Evolutionary conservation across 768 basidiomycete species (phyloP), one percentile per base, ranked within the genome.

Genomic region (Kwoniella pini): DNA sequence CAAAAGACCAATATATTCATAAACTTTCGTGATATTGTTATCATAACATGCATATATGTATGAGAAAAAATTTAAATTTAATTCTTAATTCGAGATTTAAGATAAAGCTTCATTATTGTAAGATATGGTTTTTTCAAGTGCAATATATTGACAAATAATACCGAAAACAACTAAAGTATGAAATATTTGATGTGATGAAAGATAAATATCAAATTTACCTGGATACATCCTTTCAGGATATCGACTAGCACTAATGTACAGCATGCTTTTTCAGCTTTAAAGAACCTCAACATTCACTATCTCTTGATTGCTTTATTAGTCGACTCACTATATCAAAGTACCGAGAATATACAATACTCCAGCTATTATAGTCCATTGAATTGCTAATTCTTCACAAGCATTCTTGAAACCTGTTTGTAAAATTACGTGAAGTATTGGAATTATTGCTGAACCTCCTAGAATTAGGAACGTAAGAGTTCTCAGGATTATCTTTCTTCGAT

Each of bases 111-210:
- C 31, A 12, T 6, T 31, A 12, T 51, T 31, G 7, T 21, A 31
- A 27, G 28, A 70, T 31, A 70, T 71, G 73, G 76, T 78, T 3
- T 68, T 71, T 24, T 65, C 49, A 42, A 78, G 46, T 1, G 74
- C 77, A 5, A 63, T 55, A 56, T 76, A 77, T 51, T 76, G 74
- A 43, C 60, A 64, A 39, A 66, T 49, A 22, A 70, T 68, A 1
- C 71, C 77, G 19, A 57, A 59, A 1, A 77, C 58, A n/a, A 94
- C 91, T 69, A 84, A 86, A 62, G 86, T 76, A 74, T 94, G 93
- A 78, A 96, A 94, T 68, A 95, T 88, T 78, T 94, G 90, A 80
- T 95, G 92, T 19, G 88, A 91, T 0, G 88, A 84, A 56, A 86
- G 83, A 69, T 90, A 83, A 70, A 84, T 83, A 79, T 93, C 91